These are phyloP conservation scores for Macrotyloma uniflorum DNA, from an alignment of 306 rosid species.

Conservation along the genomic window DNA sequence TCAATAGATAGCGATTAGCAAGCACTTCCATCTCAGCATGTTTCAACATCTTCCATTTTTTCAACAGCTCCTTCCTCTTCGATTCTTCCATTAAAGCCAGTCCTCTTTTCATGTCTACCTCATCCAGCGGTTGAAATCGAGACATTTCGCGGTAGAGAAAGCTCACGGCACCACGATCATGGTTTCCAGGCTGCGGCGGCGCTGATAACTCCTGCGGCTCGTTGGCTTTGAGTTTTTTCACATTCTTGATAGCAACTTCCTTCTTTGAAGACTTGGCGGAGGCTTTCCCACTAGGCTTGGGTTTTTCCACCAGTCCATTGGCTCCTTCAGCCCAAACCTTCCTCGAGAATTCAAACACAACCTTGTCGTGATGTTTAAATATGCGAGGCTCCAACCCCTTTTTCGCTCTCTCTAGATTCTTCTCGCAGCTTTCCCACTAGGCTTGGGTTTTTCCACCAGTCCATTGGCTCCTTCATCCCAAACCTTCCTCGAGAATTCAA, in stretches of 20 bases:
- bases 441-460: conserved; percentile 27
- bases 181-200: conserved; percentile 14
- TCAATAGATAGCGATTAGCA: conserved; percentile 37
- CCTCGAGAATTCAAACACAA: conserved; percentile 50
- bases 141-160: conserved; percentile 36
- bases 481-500: conserved; percentile 55
- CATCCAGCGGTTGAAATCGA: conserved; percentile 39
- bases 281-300: conserved; percentile 38
- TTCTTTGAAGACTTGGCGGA: conserved; percentile 43
- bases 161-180: background rate
- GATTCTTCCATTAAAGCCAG: conserved; percentile 44
- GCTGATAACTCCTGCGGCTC: too few relatives aligned
- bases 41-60: conserved; percentile 52
- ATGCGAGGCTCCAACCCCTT: conserved; percentile 37
- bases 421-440: conserved; percentile 23
- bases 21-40: conserved; percentile 55
- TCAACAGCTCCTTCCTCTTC: conserved; percentile 52
- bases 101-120: conserved; percentile 46
- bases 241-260: background rate
- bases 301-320: conserved; percentile 24
- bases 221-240: conserved; percentile 17
- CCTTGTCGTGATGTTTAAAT: conserved; percentile 44
- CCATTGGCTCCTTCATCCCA: conserved; percentile 46
- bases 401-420: conserved; percentile 20
- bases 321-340: conserved; percentile 53